Conservation (phyloP, 148 eudicot genomes). For the Vaccinium macrocarpon region DNA sequence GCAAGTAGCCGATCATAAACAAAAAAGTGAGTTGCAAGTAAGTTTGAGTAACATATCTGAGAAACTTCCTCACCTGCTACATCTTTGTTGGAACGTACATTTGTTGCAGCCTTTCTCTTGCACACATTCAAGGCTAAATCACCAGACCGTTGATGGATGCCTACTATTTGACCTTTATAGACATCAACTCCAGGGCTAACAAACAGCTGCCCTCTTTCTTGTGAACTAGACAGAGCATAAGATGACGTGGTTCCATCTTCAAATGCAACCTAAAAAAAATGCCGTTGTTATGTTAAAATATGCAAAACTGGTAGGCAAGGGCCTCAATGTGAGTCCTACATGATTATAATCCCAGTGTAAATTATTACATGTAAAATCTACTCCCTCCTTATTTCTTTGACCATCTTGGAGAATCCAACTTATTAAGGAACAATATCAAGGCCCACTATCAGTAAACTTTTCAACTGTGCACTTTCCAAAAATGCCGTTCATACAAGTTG, state of each 20-base stretch:
- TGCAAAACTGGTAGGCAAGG: neutral
- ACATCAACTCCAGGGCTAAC: constrained; percentile 77
- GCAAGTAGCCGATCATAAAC: neutral
- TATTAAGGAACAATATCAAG: neutral
- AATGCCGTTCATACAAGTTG: neutral
- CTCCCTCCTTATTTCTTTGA: neutral
- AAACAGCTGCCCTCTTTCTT: constrained; percentile 91
- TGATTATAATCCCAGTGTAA: neutral
- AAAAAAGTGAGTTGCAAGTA: neutral
- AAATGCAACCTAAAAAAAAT: constrained; percentile 69
- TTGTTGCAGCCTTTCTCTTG: constrained; percentile 97
- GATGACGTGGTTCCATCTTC: constrained; percentile 87
- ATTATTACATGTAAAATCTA: neutral
- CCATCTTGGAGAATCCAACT: neutral
- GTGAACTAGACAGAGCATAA: constrained; percentile 86
- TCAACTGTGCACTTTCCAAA: neutral
- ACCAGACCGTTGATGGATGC: constrained; percentile 92
- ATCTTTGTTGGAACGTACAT: constrained; percentile 93
- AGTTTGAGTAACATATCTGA: constrained; percentile 7
- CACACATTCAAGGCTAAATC: constrained; percentile 87
- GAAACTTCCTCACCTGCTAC: constrained; percentile 52
- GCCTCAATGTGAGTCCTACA: neutral
- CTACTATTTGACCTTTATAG: constrained; percentile 94
- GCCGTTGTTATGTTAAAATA: neutral
- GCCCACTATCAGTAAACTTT: neutral